These are phyloP conservation scores for Dictyostelium capitatum DNA, from an alignment of 78 protist genomes.

Conservation along the genomic window DNA sequence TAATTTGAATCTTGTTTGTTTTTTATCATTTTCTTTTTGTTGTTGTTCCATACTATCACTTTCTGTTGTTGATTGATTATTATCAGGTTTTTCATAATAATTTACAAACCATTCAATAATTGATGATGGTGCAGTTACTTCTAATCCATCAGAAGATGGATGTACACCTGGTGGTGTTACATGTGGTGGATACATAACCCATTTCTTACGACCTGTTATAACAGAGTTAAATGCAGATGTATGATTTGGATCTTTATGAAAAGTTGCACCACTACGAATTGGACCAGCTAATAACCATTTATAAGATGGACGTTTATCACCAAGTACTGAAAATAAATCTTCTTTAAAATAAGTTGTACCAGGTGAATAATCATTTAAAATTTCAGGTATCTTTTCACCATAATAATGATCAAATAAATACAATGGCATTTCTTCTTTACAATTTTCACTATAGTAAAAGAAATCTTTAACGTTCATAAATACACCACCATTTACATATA, in stretches of 20 bases:
- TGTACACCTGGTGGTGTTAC: constrained; percentile 85
- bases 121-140: constrained; percentile 76
- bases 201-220: constrained; percentile 83
- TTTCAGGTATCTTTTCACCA: constrained; percentile 65
- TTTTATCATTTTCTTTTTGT: constrained; percentile 37
- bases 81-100: constrained; percentile 52
- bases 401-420: constrained; percentile 89
- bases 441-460: constrained; percentile 34
- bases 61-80: background rate
- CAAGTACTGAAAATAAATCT: constrained; percentile 76
- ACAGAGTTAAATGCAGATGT: constrained; percentile 90
- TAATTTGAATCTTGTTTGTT: constrained; percentile 13
- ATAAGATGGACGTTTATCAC: constrained; percentile 78
- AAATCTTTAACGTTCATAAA: constrained; percentile 78
- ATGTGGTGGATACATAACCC: constrained; percentile 89
- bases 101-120: constrained; percentile 87
- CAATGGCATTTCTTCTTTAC: constrained; percentile 87
- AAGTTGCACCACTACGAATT: constrained; percentile 79
- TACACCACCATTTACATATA: constrained; percentile 61
- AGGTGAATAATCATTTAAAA: constrained; percentile 56
- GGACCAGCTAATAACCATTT: constrained; percentile 91
- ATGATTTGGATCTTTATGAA: constrained; percentile 88
- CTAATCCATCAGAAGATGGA: constrained; percentile 81
- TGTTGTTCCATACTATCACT: constrained; percentile 7
- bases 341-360: constrained; percentile 28